Percentiles rank a stretch among this genome's conserved stretches.
Evolutionary conservation across 2,329 filamentous ascomycete genomes (phyloP).

Genomic region (Fusarium begoniae): DNA sequence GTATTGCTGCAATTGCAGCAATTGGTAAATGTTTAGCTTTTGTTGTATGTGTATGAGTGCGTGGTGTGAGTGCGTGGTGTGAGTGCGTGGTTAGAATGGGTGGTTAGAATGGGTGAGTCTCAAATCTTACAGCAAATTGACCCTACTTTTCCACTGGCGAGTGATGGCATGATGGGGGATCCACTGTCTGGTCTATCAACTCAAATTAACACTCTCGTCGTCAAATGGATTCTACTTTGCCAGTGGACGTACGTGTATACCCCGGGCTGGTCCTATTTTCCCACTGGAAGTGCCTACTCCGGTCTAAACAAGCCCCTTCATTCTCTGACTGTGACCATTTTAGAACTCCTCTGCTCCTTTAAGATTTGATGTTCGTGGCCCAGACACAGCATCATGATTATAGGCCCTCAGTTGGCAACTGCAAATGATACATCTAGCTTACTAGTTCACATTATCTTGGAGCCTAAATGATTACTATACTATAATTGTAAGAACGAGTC

Average conservation of each 20-base stretch:
- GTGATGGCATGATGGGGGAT: neutral
- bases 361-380: neutral
- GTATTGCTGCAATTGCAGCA: neutral
- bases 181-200: neutral
- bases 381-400: neutral
- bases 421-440: neutral
- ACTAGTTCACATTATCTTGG: neutral
- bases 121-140: neutral
- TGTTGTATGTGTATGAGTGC: neutral
- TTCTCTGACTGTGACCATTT: neutral
- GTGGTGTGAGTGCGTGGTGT: neutral
- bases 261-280: neutral
- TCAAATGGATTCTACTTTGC: neutral
- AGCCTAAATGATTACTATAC: no score
- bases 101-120: neutral
- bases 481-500: no score
- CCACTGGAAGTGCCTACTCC: neutral
- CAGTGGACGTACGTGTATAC: neutral
- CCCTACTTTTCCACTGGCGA: neutral
- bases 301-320: neutral
- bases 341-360: neutral
- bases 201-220: no score
- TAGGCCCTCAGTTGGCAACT: neutral
- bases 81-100: neutral
- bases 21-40: neutral